Conservation (phyloP, 2,329 filamentous ascomycete genomes). For the Pseudopyricularia cyperi region DNA sequence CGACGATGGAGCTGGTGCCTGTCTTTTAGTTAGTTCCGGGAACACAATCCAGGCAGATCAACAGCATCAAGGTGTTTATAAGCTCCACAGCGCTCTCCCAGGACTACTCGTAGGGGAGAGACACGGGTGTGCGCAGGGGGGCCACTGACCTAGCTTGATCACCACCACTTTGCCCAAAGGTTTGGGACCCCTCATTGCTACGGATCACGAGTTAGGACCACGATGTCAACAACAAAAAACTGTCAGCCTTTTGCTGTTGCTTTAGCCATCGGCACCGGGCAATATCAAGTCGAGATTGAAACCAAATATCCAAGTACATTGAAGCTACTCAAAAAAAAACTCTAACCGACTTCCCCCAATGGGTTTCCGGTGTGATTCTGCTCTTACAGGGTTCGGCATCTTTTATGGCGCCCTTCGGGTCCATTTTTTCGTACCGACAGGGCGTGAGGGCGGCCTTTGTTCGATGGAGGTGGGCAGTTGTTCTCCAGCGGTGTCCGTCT, state of each 20-base stretch:
- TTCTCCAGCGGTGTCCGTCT: not conserved
- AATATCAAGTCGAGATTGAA: not conserved
- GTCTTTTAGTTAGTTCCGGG: constrained; percentile 4
- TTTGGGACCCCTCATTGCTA: constrained; percentile 50
- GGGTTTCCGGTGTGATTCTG: not conserved
- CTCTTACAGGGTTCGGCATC: constrained; percentile 2
- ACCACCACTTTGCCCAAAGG: constrained; percentile 65
- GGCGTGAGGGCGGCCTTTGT: not conserved
- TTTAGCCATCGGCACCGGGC: not conserved
- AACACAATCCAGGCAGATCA: not conserved
- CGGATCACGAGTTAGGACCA: constrained; percentile 5
- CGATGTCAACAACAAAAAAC: not conserved
- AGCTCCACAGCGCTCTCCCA: not conserved
- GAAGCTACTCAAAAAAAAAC: not conserved
- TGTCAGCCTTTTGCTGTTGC: not conserved
- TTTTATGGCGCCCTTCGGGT: not conserved
- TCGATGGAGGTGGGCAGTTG: not conserved
- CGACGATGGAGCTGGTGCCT: constrained; percentile 99
- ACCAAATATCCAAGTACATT: not conserved
- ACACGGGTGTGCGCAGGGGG: not conserved
- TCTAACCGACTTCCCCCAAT: not conserved
- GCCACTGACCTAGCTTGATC: constrained; percentile 69
- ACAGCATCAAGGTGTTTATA: not conserved
- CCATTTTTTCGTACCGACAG: constrained; percentile 1
- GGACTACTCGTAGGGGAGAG: not conserved